Conservation (phyloP, 2,329 filamentous ascomycete species). For the Talaromyces sp. region DNA sequence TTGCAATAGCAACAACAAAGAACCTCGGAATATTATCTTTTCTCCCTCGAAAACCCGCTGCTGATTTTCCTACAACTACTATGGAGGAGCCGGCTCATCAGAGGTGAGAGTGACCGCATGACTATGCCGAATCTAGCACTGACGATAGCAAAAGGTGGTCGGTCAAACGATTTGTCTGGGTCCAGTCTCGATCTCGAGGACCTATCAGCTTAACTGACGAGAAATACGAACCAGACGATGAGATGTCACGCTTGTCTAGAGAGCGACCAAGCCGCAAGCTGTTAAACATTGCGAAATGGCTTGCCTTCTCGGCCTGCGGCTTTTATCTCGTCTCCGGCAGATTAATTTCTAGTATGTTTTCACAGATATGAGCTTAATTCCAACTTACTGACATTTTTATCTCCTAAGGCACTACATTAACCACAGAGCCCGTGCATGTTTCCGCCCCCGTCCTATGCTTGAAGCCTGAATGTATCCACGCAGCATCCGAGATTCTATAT, state of each 20-base stretch:
- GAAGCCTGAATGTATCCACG: conserved; percentile 56
- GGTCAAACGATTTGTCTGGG: neutral
- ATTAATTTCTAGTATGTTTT: neutral
- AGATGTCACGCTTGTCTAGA: neutral
- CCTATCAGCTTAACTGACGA: neutral
- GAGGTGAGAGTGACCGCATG: neutral
- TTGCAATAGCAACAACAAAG: neutral
- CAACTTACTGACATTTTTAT: neutral
- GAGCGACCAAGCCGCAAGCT: neutral
- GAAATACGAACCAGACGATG: neutral
- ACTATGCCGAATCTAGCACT: neutral
- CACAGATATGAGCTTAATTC: neutral
- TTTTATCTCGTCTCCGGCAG: neutral
- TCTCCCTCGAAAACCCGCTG: neutral
- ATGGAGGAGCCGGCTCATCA: neutral
- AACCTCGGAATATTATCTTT: neutral
- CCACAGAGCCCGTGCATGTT: neutral
- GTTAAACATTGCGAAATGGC: conserved; percentile 2
- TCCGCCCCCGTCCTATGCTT: conserved; percentile 3
- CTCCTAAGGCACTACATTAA: neutral
- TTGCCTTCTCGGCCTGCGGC: neutral
- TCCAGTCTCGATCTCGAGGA: neutral
- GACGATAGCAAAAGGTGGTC: neutral
- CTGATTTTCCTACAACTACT: neutral
- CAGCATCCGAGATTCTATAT: conserved; percentile 58